These are phyloP conservation scores for Aspergillus brasiliensis DNA, from an alignment of 2,329 filamentous ascomycete species.

Conservation along the genomic window DNA sequence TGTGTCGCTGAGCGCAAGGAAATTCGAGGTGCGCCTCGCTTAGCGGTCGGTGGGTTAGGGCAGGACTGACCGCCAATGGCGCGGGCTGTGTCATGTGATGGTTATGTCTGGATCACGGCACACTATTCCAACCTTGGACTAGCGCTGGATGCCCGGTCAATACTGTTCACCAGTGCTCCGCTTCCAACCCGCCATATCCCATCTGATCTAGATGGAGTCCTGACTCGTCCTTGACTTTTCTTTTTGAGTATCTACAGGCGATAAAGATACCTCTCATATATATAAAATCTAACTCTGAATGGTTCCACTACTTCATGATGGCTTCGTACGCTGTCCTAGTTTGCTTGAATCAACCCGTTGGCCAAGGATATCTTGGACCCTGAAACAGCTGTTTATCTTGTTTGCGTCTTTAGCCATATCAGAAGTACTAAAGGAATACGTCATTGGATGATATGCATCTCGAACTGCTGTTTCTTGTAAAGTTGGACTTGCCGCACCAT, in stretches of 20 bases:
- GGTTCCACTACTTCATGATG: too few relatives aligned
- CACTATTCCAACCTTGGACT: conserved; percentile 10
- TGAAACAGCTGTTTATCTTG: too few relatives aligned
- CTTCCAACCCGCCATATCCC: conserved; percentile 2
- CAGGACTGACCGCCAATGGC: conserved; percentile 32
- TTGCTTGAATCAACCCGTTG: too few relatives aligned
- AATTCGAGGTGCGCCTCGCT: conserved; percentile 48
- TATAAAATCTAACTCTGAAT: too few relatives aligned
- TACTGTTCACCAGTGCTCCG: not conserved
- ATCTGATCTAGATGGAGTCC: not conserved
- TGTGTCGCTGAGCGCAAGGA: conserved; percentile 36
- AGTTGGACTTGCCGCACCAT: fast-evolving
- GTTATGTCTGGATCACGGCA: not conserved
- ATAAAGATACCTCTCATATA: too few relatives aligned
- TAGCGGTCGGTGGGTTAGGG: conserved; percentile 47
- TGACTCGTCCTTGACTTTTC: too few relatives aligned
- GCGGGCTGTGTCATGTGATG: conserved; percentile 26
- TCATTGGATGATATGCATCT: too few relatives aligned
- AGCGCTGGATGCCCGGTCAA: not conserved
- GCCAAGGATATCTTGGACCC: not conserved
- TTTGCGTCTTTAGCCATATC: too few relatives aligned
- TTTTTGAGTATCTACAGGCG: too few relatives aligned
- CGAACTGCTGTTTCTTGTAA: too few relatives aligned
- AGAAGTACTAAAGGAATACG: too few relatives aligned
- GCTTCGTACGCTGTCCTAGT: too few relatives aligned